These are phyloP conservation scores for Trebouxia sp. DNA, from an alignment of 139 green algal genomes.

Conservation along the genomic window DNA sequence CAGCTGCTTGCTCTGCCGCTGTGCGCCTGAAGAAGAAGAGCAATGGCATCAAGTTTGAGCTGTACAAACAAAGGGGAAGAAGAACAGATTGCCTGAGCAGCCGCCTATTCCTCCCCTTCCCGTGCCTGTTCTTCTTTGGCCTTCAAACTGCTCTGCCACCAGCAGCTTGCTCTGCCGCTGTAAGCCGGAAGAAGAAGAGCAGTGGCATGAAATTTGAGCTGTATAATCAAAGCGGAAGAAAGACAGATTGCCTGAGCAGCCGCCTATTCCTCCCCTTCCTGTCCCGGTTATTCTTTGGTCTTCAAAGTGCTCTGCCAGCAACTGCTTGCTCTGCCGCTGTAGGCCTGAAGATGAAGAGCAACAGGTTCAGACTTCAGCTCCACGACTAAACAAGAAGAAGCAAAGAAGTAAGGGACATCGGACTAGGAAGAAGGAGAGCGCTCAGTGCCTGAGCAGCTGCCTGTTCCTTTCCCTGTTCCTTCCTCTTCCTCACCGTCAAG, in stretches of 20 bases:
- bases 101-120: conserved; percentile 4
- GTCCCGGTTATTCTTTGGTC: conserved; percentile 16
- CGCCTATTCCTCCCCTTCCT: conserved; percentile 6
- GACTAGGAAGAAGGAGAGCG: no score
- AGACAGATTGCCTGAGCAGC: no score
- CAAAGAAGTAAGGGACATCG: no score
- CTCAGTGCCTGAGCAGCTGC: no score
- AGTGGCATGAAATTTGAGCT: neutral
- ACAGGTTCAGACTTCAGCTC: neutral
- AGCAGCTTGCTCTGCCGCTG: conserved; percentile 41
- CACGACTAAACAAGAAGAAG: no score
- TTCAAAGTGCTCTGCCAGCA: conserved; percentile 74
- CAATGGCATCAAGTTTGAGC: neutral
- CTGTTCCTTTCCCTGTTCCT: conserved; percentile 20
- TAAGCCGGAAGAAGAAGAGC: no score
- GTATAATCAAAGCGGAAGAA: no score
- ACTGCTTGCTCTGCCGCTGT: conserved; percentile 31
- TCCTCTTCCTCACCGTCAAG: neutral
- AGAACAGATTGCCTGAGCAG: no score
- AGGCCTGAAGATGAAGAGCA: neutral
- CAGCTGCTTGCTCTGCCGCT: conserved; percentile 41
- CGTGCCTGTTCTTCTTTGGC: conserved; percentile 17
- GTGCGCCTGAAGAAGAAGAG: neutral
- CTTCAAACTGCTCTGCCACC: conserved; percentile 70
- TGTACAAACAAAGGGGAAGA: no score